Evolutionary conservation across 192 early-diverging fungal species (phyloP), one percentile per base, ranked within the genome.

Genomic region (Jimgerdemannia flammicorona): DNA sequence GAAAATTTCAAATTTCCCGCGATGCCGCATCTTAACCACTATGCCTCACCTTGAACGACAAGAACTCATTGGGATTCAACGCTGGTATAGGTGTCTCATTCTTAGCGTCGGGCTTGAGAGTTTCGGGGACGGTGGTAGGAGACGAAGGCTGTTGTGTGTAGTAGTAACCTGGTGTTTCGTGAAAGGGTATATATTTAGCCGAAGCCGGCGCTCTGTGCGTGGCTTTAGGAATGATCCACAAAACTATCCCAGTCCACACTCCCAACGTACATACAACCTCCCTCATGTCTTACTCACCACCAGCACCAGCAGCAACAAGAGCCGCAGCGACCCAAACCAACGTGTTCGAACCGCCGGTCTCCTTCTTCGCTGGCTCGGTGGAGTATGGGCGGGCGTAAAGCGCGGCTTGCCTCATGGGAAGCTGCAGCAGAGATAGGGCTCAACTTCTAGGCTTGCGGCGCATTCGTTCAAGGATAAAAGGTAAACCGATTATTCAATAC

Each of bases 21-120:
- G 29, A 29, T 29, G 29, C 29, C 29, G 29, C 29, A 29, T 29
- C 29, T 29, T 29, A 29, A 29, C 29, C 29, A 29, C 76, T 77
- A 4, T 78, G 79, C 79, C 83, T 86, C 71, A 91, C 72, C 67
- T 79, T 85, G 75, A 90, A 90, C 18, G 87, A 74, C 40, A 80
- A 75, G 75, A 90, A 91, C 41, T 84, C 82, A n/a, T 80, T 80
- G 67, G 84, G 79, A 72, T 83, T 72, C 40, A 88, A 72, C 19
- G 87, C 83, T 43, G 79, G 71, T 42, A 68, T 66, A 3, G 78
- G 70, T 17, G 69, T 44, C 3, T 39, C 7, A 20, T 71, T 42
- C 19, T 41, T 20, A 11, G 69, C 70, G 17, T 54, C 70, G 10
- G 80, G 44, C 29, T 77, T 66, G 17, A 78, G 74, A 18, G 44